Evolutionary conservation across 805 yeast species (phyloP).

Genomic region (Starmerella asiatica): DNA sequence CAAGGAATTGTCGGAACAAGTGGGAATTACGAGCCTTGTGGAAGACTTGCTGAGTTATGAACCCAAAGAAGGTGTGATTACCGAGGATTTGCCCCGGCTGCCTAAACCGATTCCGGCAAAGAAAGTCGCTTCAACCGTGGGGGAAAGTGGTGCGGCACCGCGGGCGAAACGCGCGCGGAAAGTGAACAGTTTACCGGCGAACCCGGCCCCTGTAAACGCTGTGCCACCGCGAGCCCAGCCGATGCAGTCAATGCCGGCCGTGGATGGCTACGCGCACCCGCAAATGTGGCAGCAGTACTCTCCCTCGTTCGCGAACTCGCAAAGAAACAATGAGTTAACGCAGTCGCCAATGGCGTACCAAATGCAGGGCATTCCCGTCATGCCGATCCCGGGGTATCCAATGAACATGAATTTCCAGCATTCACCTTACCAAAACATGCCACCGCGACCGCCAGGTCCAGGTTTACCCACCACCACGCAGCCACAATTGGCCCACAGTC

Average conservation of each 20-base stretch:
- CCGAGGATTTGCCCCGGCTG: slow-evolving; percentile 32
- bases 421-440: slow-evolving; percentile 3
- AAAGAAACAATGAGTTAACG: background rate
- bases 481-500: slow-evolving; percentile 7
- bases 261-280: background rate
- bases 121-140: slow-evolving; percentile 17
- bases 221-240: slow-evolving; percentile 15
- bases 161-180: slow-evolving; percentile 18
- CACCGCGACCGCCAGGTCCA: background rate
- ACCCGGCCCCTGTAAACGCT: background rate
- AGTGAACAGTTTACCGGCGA: slow-evolving; percentile 11
- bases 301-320: background rate
- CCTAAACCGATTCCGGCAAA: slow-evolving; percentile 42
- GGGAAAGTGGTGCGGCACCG: background rate
- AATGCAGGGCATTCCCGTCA: slow-evolving; percentile 4
- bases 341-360: slow-evolving; percentile 1
- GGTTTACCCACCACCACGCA: slow-evolving; percentile 4
- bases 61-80: slow-evolving; percentile 22
- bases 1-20: slow-evolving; percentile 47
- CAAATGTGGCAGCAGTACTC: slow-evolving; percentile 3
- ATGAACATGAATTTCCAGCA: background rate
- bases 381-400: slow-evolving; percentile 2
- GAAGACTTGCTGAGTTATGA: slow-evolving; percentile 52
- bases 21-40: slow-evolving; percentile 48
- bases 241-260: slow-evolving; percentile 16